These are phyloP conservation scores for Cantharellus cinnabarinus DNA, from an alignment of 768 basidiomycete genomes.

Conservation along the genomic window DNA sequence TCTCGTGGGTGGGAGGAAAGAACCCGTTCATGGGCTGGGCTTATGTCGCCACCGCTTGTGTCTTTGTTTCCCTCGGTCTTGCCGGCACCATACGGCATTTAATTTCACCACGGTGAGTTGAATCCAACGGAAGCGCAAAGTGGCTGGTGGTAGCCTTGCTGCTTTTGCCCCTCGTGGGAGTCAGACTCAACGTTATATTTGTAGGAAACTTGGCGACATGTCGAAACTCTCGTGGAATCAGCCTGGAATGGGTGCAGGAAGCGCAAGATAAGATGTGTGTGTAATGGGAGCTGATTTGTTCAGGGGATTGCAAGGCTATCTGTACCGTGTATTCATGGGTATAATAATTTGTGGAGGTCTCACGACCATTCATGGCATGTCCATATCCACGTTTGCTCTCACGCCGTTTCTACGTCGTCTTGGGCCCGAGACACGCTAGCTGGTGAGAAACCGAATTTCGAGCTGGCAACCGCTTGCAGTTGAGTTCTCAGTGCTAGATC, in stretches of 20 bases:
- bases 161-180: background rate
- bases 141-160: background rate
- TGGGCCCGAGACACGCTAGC: no score
- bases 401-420: no score
- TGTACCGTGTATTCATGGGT: no score
- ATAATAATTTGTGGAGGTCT: no score
- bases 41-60: constrained; percentile 71
- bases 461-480: no score
- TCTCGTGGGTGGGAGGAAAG: constrained; percentile 97
- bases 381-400: no score
- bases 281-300: no score
- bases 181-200: constrained; percentile 1
- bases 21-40: constrained; percentile 98
- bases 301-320: no score
- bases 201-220: constrained; percentile 73
- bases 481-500: no score
- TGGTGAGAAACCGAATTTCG: no score
- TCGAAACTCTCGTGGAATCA: constrained; percentile 70
- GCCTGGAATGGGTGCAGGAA: constrained; percentile 11
- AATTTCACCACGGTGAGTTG: constrained; percentile 64
- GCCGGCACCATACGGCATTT: constrained; percentile 81
- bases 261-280: no score
- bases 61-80: constrained; percentile 77
- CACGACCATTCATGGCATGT: no score
- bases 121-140: constrained; percentile 1